Evolutionary conservation across 2,329 filamentous ascomycete genomes (phyloP).

Genomic region (Colletotrichum abscissum): DNA sequence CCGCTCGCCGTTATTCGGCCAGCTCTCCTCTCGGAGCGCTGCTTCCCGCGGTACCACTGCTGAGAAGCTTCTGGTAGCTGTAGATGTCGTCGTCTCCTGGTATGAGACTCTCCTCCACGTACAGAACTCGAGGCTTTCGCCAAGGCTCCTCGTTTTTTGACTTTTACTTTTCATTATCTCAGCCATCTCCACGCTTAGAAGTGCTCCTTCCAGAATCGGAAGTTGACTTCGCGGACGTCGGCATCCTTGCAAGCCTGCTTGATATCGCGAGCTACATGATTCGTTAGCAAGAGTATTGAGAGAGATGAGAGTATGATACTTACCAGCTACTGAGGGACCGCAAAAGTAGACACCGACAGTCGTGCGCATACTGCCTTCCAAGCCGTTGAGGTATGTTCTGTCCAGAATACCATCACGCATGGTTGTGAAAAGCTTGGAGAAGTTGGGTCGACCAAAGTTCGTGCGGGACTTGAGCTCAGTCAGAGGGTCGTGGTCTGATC

Average conservation of each 20-base stretch:
- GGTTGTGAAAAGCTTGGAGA: constrained; percentile 79
- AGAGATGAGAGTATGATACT: constrained; percentile 42
- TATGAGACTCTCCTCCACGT: constrained; percentile 7
- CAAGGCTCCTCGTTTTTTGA: constrained; percentile 6
- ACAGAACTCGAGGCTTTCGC: constrained; percentile 7
- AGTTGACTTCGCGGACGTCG: constrained; percentile 82
- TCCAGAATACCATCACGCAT: constrained; percentile 92
- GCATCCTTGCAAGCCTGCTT: constrained; percentile 81
- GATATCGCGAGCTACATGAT: constrained; percentile 79
- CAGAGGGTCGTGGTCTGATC: constrained; percentile 86
- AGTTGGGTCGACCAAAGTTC: constrained; percentile 95
- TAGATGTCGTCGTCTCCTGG: constrained; percentile 15
- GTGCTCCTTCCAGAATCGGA: constrained; percentile 99
- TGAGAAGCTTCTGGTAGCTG: constrained; percentile 8
- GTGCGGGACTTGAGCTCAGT: constrained; percentile 91
- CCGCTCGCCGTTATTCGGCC: constrained; percentile 7
- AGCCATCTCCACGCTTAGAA: constrained; percentile 57
- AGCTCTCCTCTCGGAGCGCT: constrained; percentile 5
- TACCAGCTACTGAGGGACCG: constrained; percentile 80
- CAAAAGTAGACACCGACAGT: constrained; percentile 99
- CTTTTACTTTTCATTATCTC: not conserved
- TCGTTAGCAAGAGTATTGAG: constrained; percentile 46
- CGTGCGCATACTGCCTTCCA: constrained; percentile 81
- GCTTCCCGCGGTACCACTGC: not conserved
- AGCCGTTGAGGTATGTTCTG: constrained; percentile 84